phyloP scores from a whole-genome alignment of 768 basidiomycete genomes.

The Leccinellum albellum region DNA sequence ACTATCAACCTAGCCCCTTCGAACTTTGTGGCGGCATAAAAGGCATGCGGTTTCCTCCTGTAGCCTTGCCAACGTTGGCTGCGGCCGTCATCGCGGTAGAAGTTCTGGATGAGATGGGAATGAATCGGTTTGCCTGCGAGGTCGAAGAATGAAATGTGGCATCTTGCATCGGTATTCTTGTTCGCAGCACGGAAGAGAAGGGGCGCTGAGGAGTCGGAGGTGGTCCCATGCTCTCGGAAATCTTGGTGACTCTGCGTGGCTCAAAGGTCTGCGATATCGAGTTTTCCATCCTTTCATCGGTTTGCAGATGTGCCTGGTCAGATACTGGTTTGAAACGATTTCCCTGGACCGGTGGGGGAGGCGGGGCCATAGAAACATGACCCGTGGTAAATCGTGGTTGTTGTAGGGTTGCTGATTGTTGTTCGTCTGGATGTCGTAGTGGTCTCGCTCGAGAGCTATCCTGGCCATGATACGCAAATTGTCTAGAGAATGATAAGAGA shows the following conservation, averaged over 20 bases:
- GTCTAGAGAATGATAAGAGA: conserved; percentile 39
- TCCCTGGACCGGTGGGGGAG: conserved; percentile 22
- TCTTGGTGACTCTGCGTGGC: conserved; percentile 23
- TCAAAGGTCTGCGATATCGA: conserved; percentile 8
- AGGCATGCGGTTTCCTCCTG: conserved; percentile 48
- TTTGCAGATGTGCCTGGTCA: conserved; percentile 9
- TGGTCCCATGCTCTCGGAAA: conserved; percentile 43
- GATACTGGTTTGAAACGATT: conserved; percentile 25
- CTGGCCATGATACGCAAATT: conserved; percentile 62
- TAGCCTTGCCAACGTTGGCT: conserved; percentile 13
- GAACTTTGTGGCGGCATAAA: conserved; percentile 44
- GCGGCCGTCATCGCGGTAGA: conserved; percentile 16
- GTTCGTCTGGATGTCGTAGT: conserved; percentile 40
- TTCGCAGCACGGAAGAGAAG: conserved; percentile 23
- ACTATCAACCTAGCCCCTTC: conserved; percentile 32
- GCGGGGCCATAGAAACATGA: conserved; percentile 31
- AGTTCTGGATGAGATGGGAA: conserved; percentile 27
- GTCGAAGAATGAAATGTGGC: conserved; percentile 8
- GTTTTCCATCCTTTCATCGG: conserved; percentile 10
- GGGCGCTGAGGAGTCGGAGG: conserved; percentile 47
- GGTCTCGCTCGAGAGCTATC: conserved; percentile 40
- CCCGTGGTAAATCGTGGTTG: conserved; percentile 35
- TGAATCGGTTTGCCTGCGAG: conserved; percentile 30
- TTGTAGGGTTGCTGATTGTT: conserved; percentile 35
- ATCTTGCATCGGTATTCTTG: conserved; percentile 17